Conservation (phyloP, 1,284 basidiomycete species). For the Mycocalia duriaeana region DNA sequence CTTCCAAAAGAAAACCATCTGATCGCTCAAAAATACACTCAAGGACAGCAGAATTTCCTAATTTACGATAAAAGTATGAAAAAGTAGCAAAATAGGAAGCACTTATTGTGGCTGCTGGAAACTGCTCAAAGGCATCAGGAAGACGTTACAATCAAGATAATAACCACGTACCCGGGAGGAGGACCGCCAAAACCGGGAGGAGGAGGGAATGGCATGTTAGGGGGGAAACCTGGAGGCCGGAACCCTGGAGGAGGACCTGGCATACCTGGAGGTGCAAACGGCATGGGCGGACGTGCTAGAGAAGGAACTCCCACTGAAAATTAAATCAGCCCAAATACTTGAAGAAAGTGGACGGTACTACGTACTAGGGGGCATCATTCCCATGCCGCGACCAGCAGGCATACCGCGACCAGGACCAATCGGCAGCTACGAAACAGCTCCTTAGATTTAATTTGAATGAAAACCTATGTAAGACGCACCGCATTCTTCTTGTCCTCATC, state of each 20-base stretch:
- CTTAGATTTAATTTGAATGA: conserved; percentile 1
- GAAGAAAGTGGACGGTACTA: conserved; percentile 18
- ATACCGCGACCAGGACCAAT: conserved; percentile 91
- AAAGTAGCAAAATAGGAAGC: no score
- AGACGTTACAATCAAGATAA: conserved; percentile 1
- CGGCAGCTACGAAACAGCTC: conserved; percentile 55
- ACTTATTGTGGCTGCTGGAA: conserved; percentile 52
- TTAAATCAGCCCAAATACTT: conserved; percentile 7
- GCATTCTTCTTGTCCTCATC: conserved; percentile 84
- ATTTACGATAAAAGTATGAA: no score
- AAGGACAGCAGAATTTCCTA: neutral
- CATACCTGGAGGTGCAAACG: conserved; percentile 82
- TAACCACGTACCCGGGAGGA: conserved; percentile 72
- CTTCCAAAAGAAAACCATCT: no score
- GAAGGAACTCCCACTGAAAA: conserved; percentile 58
- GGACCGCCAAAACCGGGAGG: conserved; percentile 77
- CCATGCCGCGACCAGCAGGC: conserved; percentile 96
- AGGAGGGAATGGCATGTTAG: conserved; percentile 74
- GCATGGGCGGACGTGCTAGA: conserved; percentile 78
- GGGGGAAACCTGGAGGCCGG: conserved; percentile 79
- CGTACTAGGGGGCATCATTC: conserved; percentile 88
- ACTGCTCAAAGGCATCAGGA: conserved; percentile 22
- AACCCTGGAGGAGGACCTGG: conserved; percentile 79
- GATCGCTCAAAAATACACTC: neutral
- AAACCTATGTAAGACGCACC: conserved; percentile 32